Base-by-base conservation (phyloP, 2,329 filamentous ascomycete species). In the Fusarium sulawesiense region DNA sequence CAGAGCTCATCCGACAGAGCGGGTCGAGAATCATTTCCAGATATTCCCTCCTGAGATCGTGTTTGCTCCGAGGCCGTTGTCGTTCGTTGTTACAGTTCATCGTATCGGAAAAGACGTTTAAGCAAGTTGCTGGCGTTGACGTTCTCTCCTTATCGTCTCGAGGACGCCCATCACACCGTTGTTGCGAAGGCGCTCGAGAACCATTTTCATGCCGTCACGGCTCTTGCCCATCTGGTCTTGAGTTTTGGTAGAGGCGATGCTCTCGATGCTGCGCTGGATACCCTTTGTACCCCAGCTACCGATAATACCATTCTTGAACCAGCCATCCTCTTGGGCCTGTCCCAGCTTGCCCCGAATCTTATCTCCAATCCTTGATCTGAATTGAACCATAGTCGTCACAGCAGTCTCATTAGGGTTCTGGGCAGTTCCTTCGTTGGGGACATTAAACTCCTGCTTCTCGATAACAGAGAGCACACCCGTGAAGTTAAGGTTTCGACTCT, bases 401-500 rank as follows among this genome's bases (percentile, higher is more conserved):
- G 89, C 88, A 2, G 92, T 94, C 68, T 80, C 82, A 18, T 78
- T 76, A 11, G 76, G 58, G 12, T 75, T 72, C 20, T 76, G 61
- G 6, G 56, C 32, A 20, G 76, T 70, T 8, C 71, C 65, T 7
- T 77, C 72, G 27, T 73, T 61, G 12, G 84, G 82, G 4, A 80
- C 73, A 30, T 83, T 85, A 79, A 93, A 96, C 60, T 87, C 82
- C 77, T 96, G 93, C 72, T 89, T 85, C 81, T 96, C 93, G 21
- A 94, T 84, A 14, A 96, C 92, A 49, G 89, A 92, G 41, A 96
- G 81, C 20, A 96, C 91, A 64, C 92, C 91, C 7, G 92, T 93
- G 81, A 92, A 95, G 80, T 95, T 93, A 56, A 96, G 84, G 75
- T 96, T 96, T 69, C 89, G 87, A 75, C 90, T 93, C 81, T 95